These are phyloP conservation scores for Venturia aucupariae DNA, from an alignment of 2,329 filamentous ascomycete species.

Conservation along the genomic window DNA sequence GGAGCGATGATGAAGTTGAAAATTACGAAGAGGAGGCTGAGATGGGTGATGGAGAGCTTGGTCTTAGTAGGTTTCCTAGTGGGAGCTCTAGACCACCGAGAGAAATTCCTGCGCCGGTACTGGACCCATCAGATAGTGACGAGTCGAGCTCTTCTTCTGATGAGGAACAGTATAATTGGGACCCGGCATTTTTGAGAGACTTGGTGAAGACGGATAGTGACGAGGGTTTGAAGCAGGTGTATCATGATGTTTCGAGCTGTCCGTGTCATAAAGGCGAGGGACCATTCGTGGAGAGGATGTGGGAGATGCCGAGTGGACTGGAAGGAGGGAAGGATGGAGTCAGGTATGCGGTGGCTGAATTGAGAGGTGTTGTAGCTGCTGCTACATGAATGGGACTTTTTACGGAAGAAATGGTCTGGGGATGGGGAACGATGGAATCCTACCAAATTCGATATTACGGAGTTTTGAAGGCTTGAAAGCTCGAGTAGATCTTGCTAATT, in stretches of 20 bases:
- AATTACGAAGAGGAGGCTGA: slow-evolving; percentile 21
- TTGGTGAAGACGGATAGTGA: slow-evolving; percentile 22
- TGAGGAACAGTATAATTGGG: slow-evolving; percentile 23
- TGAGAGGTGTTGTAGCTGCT: no score
- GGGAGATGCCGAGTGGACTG: slow-evolving; percentile 20
- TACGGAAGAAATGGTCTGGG: not conserved
- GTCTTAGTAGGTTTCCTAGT: slow-evolving; percentile 24
- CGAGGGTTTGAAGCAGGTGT: slow-evolving; percentile 20
- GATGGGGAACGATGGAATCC: not conserved
- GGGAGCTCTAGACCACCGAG: slow-evolving; percentile 18
- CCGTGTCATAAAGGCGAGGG: slow-evolving; percentile 23
- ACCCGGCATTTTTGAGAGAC: slow-evolving; percentile 17
- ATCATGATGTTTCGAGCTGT: slow-evolving; percentile 23
- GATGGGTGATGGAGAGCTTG: slow-evolving; percentile 19
- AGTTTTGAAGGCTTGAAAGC: no score
- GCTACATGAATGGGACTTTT: no score
- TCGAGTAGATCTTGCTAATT: no score
- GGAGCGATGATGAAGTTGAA: slow-evolving; percentile 3
- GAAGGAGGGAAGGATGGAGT: not conserved
- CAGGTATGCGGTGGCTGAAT: not conserved
- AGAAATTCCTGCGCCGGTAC: slow-evolving; percentile 7
- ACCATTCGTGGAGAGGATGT: slow-evolving; percentile 22
- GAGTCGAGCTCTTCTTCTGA: slow-evolving; percentile 13
- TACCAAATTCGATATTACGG: not conserved
- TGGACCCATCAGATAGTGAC: slow-evolving; percentile 18